Conservation (phyloP, 805 yeast genomes). For the Yamadazyma nakazawae region DNA sequence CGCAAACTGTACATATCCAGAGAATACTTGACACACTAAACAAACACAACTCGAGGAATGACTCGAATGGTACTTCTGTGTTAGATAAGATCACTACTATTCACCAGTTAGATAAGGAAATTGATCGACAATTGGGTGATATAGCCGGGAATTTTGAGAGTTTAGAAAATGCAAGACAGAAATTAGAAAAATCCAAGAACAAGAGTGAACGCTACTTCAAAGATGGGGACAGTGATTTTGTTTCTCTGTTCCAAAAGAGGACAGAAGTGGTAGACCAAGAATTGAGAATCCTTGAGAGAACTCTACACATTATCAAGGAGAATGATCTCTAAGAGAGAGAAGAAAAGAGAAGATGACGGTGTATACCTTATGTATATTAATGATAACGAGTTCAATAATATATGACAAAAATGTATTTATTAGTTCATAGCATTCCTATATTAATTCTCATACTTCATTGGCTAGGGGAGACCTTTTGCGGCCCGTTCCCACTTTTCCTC, state of each 20-base stretch:
- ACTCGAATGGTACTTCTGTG: conserved; percentile 14
- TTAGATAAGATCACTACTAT: conserved; percentile 40
- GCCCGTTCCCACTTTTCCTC: conserved; percentile 70
- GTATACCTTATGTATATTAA: too few species aligned
- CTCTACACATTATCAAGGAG: conserved; percentile 20
- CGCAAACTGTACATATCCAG: conserved; percentile 24
- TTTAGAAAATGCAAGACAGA: conserved; percentile 13
- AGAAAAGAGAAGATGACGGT: too few species aligned
- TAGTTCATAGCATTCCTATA: background rate
- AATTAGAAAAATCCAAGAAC: background rate
- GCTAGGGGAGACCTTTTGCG: conserved; percentile 34
- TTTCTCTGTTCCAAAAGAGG: conserved; percentile 25
- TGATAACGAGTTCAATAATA: too few species aligned
- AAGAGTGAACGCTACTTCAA: background rate
- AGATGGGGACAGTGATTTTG: background rate
- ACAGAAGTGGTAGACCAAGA: conserved; percentile 73
- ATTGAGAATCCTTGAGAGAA: conserved; percentile 63
- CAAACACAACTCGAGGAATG: conserved; percentile 23
- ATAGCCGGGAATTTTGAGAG: conserved; percentile 29
- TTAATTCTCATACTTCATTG: background rate
- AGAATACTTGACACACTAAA: conserved; percentile 22
- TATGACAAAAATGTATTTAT: background rate
- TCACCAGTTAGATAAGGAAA: conserved; percentile 36
- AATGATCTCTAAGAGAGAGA: too few species aligned
- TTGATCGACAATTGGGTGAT: conserved; percentile 35